Evolutionary conservation across 768 basidiomycete species (phyloP).

Genomic region (Collybiopsis luxurians): DNA sequence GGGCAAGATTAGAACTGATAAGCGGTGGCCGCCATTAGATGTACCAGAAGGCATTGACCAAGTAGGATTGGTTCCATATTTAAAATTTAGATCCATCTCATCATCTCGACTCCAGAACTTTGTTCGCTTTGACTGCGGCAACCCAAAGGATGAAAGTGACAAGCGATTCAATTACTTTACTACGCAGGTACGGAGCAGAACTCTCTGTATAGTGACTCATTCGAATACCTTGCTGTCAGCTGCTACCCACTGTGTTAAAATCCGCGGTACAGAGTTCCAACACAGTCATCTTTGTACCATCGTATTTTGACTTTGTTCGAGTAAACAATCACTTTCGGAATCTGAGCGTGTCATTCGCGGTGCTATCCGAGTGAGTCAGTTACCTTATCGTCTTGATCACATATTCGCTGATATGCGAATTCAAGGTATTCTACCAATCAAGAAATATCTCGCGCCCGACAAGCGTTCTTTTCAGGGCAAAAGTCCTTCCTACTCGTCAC

Average conservation of each 20-base stretch:
- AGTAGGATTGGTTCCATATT: slow-evolving; percentile 35
- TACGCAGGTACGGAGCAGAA: slow-evolving; percentile 55
- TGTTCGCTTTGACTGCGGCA: slow-evolving; percentile 67
- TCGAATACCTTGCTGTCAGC: slow-evolving; percentile 37
- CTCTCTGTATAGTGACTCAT: neutral
- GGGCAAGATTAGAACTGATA: slow-evolving; percentile 75
- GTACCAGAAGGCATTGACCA: slow-evolving; percentile 86
- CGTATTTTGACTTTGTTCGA: slow-evolving; percentile 95
- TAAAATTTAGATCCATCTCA: no score
- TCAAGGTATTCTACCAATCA: slow-evolving; percentile 82
- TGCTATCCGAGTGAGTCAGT: slow-evolving; percentile 81
- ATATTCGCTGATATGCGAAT: slow-evolving; percentile 9
- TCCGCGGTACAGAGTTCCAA: slow-evolving; percentile 92
- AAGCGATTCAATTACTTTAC: slow-evolving; percentile 87
- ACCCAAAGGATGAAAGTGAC: slow-evolving; percentile 77
- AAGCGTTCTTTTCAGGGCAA: slow-evolving; percentile 87
- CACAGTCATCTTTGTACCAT: slow-evolving; percentile 87
- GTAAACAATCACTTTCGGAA: slow-evolving; percentile 86
- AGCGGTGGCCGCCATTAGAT: slow-evolving; percentile 66
- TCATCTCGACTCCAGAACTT: slow-evolving; percentile 51
- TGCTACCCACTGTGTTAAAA: slow-evolving; percentile 79
- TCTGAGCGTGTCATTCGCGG: slow-evolving; percentile 64
- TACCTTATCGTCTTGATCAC: neutral
- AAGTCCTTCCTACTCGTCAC: slow-evolving; percentile 87
- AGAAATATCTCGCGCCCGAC: slow-evolving; percentile 91